These are phyloP conservation scores for Penicillium sp. DNA, from an alignment of 2,329 filamentous ascomycete species.

Conservation along the genomic window DNA sequence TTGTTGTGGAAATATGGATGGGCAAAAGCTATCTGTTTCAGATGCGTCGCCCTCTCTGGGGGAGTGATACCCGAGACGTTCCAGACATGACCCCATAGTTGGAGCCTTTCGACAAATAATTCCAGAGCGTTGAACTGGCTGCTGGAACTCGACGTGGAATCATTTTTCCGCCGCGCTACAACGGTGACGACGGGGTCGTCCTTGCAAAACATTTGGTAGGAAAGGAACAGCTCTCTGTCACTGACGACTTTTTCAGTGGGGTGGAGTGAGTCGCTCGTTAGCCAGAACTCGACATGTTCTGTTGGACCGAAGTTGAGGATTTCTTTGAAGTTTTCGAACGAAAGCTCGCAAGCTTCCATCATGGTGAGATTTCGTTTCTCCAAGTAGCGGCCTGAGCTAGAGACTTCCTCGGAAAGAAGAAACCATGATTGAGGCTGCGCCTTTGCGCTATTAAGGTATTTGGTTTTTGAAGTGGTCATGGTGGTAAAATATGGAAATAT, in stretches of 20 bases:
- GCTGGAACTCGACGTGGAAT: not conserved
- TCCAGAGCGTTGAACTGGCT: too few species aligned
- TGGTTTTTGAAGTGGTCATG: not conserved
- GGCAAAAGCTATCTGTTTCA: not conserved
- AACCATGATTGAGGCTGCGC: not conserved
- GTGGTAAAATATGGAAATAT: not conserved
- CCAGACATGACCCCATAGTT: not conserved
- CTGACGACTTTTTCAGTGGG: not conserved
- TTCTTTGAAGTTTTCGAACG: not conserved
- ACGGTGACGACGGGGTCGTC: not conserved
- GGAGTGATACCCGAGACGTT: not conserved
- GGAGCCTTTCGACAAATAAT: not conserved
- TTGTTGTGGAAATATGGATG: not conserved
- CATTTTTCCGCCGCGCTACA: not conserved
- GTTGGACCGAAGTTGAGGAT: not conserved
- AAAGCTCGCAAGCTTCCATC: too few species aligned
- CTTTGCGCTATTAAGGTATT: too few species aligned
- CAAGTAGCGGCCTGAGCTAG: not conserved
- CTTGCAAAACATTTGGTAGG: not conserved
- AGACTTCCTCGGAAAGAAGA: not conserved
- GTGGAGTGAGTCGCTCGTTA: not conserved
- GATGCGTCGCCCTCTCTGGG: not conserved
- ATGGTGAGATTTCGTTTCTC: not conserved
- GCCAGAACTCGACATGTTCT: not conserved
- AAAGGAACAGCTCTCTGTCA: not conserved